Percentiles rank a stretch among this genome's conserved stretches.
These are phyloP conservation scores for Ogataea pilisensis DNA, from an alignment of 805 yeast genomes.

Conservation along the genomic window DNA sequence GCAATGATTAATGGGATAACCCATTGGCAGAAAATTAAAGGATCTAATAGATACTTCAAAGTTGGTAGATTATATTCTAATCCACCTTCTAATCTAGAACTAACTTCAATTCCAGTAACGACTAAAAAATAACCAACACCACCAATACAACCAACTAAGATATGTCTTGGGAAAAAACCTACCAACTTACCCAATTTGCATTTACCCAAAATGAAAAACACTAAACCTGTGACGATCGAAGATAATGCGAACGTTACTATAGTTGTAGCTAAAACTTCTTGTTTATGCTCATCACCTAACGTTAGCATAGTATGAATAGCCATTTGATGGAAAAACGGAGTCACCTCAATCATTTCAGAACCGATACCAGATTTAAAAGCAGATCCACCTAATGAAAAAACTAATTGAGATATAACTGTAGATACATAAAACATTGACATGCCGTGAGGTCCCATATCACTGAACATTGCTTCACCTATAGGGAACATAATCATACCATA, in stretches of 20 bases:
- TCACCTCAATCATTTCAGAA: conserved; percentile 98
- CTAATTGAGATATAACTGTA: conserved; percentile 83
- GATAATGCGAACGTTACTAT: conserved; percentile 80
- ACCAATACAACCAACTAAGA: conserved; percentile 94
- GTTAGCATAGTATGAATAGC: conserved; percentile 61
- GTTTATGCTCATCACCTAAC: conserved; percentile 42
- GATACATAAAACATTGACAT: conserved; percentile 92
- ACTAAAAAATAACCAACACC: conserved; percentile 95
- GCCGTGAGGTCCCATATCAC: conserved; percentile 81
- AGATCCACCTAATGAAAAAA: conserved; percentile 86
- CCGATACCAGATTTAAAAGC: conserved; percentile 90
- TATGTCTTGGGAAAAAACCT: conserved; percentile 95
- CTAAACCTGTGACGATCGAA: conserved; percentile 80
- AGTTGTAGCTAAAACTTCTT: conserved; percentile 75
- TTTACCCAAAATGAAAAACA: conserved; percentile 73
- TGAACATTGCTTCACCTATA: conserved; percentile 71
- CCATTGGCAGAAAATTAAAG: conserved; percentile 58
- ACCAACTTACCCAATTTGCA: conserved; percentile 79
- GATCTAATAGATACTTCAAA: conserved; percentile 41
- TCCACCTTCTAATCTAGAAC: conserved; percentile 76
- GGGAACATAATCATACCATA: conserved; percentile 99
- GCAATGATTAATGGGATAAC: conserved; percentile 65
- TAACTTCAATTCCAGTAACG: conserved; percentile 87
- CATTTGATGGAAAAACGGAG: conserved; percentile 96
- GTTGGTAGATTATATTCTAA: conserved; percentile 60